phyloP scores from a whole-genome alignment of 164 flowering plant species.

The Chimonanthus praecox region DNA sequence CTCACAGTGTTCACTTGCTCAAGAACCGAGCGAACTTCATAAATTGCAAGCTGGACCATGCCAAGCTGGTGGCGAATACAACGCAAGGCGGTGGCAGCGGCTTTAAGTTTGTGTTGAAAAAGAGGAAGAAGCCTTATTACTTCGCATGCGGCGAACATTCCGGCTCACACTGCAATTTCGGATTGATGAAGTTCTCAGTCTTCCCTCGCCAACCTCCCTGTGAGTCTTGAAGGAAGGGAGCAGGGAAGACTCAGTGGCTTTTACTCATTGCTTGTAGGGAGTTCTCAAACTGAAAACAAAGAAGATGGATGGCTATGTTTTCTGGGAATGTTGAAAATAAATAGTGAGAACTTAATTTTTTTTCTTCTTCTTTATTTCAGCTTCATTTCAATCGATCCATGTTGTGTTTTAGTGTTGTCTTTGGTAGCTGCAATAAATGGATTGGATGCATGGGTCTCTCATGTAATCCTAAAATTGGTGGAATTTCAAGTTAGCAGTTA shows the following conservation, averaged over 20 bases:
- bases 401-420: no score
- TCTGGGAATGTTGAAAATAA: no score
- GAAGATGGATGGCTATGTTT: no score
- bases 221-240: neutral
- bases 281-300: no score
- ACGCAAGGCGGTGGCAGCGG: conserved; percentile 39
- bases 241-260: conserved; percentile 10
- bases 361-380: no score
- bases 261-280: neutral
- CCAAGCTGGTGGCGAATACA: conserved; percentile 30
- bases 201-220: conserved; percentile 14
- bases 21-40: conserved; percentile 31
- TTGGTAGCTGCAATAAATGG: no score
- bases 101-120: conserved; percentile 17
- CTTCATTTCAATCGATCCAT: no score
- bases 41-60: conserved; percentile 37
- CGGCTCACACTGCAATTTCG: conserved; percentile 29
- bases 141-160: conserved; percentile 37
- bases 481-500: no score
- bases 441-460: no score
- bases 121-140: conserved; percentile 20
- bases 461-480: no score
- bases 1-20: conserved; percentile 48
- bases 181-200: conserved; percentile 39
- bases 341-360: no score